Base-by-base conservation (phyloP, 768 basidiomycete species). In the Leucocoprinus leucothites region DNA sequence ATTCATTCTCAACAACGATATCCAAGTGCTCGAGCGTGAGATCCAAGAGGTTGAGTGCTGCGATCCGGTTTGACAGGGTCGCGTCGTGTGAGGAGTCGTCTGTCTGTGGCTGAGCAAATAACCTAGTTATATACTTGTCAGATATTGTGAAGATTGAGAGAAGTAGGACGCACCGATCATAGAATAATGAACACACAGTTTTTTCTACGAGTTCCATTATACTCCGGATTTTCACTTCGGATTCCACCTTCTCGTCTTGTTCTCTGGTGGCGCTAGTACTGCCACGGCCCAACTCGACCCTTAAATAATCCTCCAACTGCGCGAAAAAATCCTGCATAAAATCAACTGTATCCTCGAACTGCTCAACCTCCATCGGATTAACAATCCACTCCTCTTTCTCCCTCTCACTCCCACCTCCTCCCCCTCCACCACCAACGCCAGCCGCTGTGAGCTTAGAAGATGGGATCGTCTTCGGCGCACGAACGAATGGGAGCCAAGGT, bases 21-120 rank as follows among this genome's bases (percentile, higher is more conserved):
- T 95, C 96, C 1, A 99, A 82, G 71, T 98, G 94, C 36, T 89
- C 87, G 9, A 98, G 74, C 1, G 85, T 80, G 0, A 99, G 75
- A 67, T 98, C 96, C 1, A 98, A 76, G 78, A 94, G 82, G 61
- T 95, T 94, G 43, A 99, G 75, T 1, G 94, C 95, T 13, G 93
- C 92, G 14, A 98, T 86, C 4, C 95, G 84, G 64, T 85, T 89
- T 0, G 94, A 85, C 3, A 99, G 74, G 0, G 92, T 89, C 63
- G 92, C 91, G 65, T 99, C 94, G 65, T 97, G 95, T 1, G 86
- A 86, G 0, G 81, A 75, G 63, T 99, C 96, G 18, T 82, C 81
- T 1, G 84, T 76, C 1, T 72, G 67, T 3, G 77, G 72, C 16
- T 89, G 91, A 50, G 85, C 80, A 70, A 94, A 97, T 3, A 97